A percentile compares a stretch with the other conserved stretches of the same genome.
These are phyloP conservation scores for Microbotryomycetes sp. DNA, from an alignment of 1,284 basidiomycete species.

Conservation along the genomic window DNA sequence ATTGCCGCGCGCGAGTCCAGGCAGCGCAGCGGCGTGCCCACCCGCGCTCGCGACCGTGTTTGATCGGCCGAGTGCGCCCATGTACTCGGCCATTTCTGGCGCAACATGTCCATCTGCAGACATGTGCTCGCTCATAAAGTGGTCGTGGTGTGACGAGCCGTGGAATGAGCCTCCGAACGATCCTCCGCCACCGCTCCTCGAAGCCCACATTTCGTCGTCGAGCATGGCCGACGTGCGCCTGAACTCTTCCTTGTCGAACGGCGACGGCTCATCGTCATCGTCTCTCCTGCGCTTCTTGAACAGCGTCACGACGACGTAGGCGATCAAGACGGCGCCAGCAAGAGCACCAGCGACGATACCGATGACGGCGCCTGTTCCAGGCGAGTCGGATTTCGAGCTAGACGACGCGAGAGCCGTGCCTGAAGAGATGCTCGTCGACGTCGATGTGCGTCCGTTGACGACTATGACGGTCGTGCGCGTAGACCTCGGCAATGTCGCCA, in stretches of 20 bases:
- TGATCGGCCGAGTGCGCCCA: slow-evolving; percentile 16
- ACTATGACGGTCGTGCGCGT: slow-evolving; percentile 2
- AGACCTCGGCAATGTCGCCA: neutral
- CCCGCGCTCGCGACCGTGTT: slow-evolving; percentile 22
- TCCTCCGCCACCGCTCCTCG: slow-evolving; percentile 28
- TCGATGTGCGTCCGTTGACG: neutral
- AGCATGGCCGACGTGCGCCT: slow-evolving; percentile 39
- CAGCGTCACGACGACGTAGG: slow-evolving; percentile 38
- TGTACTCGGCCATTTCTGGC: slow-evolving; percentile 28
- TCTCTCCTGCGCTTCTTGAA: slow-evolving; percentile 36
- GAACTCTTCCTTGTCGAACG: slow-evolving; percentile 40
- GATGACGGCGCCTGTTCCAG: slow-evolving; percentile 38
- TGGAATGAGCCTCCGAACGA: slow-evolving; percentile 34
- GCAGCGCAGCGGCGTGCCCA: slow-evolving; percentile 13
- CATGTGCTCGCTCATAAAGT: slow-evolving; percentile 8
- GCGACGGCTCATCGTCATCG: slow-evolving; percentile 39
- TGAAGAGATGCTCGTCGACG: slow-evolving; percentile 21
- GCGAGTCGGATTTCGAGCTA: neutral
- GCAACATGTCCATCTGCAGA: slow-evolving; percentile 8
- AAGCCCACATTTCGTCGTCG: slow-evolving; percentile 37
- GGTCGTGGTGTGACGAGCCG: slow-evolving; percentile 10
- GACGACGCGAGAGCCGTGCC: slow-evolving; percentile 10
- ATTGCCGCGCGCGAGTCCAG: slow-evolving; percentile 33
- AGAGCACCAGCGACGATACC: slow-evolving; percentile 41
- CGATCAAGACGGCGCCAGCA: slow-evolving; percentile 39